phyloP scores from a whole-genome alignment of 2,329 filamentous ascomycete genomes.

The Aspergillus fijiensis region DNA sequence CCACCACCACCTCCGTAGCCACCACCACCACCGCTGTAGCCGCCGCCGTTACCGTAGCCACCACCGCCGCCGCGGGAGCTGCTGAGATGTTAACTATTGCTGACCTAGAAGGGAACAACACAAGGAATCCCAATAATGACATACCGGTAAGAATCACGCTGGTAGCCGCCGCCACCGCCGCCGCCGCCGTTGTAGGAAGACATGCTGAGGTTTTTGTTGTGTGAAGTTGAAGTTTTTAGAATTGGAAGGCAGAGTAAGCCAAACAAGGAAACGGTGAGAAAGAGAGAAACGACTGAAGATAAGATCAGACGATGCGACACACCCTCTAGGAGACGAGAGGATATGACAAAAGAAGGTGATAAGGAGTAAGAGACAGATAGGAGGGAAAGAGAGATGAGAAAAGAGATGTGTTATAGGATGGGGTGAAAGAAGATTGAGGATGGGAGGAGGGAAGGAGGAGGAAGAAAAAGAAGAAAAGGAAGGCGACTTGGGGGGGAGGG shows the following conservation, averaged over 20 bases:
- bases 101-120: background rate
- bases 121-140: background rate
- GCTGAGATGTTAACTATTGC: background rate
- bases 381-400: constrained; percentile 23
- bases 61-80: constrained; percentile 52
- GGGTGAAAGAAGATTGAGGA: constrained; percentile 24
- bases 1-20: constrained; percentile 15
- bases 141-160: constrained; percentile 56
- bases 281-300: constrained; percentile 20
- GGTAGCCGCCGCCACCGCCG: constrained; percentile 47
- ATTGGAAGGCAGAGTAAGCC: constrained; percentile 8
- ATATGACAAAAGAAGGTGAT: constrained; percentile 18
- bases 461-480: constrained; percentile 27
- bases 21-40: constrained; percentile 47
- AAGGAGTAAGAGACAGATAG: constrained; percentile 15
- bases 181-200: constrained; percentile 66
- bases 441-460: constrained; percentile 29
- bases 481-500: constrained; percentile 19
- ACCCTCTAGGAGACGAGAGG: constrained; percentile 12
- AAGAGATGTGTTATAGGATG: constrained; percentile 12
- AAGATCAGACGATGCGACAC: constrained; percentile 22
- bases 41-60: constrained; percentile 46
- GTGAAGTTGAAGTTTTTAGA: background rate
- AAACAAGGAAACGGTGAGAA: constrained; percentile 11
- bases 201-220: constrained; percentile 52